phyloP scores from a whole-genome alignment of 1,284 basidiomycete genomes.

The Taiwanofungus camphoratus region DNA sequence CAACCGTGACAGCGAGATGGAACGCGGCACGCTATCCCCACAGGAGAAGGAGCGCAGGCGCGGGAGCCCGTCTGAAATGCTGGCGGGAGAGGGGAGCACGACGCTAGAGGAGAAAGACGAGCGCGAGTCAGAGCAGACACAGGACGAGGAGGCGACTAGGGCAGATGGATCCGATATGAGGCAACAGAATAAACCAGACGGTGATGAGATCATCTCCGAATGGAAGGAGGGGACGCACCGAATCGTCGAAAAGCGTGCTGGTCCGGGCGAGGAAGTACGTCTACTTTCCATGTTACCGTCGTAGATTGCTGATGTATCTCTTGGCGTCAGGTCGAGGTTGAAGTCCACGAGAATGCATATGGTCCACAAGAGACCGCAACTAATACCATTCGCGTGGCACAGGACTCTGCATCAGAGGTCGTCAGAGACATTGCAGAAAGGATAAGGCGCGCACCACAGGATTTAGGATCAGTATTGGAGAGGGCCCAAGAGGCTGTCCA shows the following conservation, averaged over 20 bases:
- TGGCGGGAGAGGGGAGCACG: constrained; percentile 3
- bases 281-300: constrained; percentile 7
- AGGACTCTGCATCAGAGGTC: constrained; percentile 21
- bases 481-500: constrained; percentile 25
- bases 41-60: constrained; percentile 28
- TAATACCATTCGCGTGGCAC: constrained; percentile 21
- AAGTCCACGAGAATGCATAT: constrained; percentile 47
- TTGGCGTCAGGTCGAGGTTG: constrained; percentile 57
- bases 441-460: constrained; percentile 26
- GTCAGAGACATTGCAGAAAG: constrained; percentile 26
- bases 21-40: constrained; percentile 37
- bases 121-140: constrained; percentile 10
- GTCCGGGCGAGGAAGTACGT: constrained; percentile 62
- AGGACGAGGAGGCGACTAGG: constrained; percentile 8
- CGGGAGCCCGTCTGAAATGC: constrained; percentile 7
- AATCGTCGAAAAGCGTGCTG: constrained; percentile 54
- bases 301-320: constrained; percentile 4
- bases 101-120: constrained; percentile 20
- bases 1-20: constrained; percentile 65
- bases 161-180: constrained; percentile 23
- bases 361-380: constrained; percentile 25
- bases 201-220: constrained; percentile 39
- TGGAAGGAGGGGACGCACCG: constrained; percentile 69
- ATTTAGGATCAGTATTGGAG: constrained; percentile 28
- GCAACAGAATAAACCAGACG: constrained; percentile 40